phyloP scores from a whole-genome alignment of 2,329 filamentous ascomycete species.

The Epicoccum nigrum region DNA sequence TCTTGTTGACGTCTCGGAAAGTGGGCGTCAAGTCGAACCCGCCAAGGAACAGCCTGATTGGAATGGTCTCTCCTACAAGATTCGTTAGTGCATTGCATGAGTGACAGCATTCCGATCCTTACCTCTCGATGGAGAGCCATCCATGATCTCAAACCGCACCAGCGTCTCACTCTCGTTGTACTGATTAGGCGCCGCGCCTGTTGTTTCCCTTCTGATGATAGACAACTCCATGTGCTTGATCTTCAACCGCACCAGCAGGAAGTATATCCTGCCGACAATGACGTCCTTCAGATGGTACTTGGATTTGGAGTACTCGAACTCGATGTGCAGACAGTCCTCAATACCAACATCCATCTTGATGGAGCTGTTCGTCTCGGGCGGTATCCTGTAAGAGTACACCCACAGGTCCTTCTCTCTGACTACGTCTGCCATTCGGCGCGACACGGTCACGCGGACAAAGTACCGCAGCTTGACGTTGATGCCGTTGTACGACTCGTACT shows the following conservation, averaged over 20 bases:
- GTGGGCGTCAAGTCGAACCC: constrained; percentile 97
- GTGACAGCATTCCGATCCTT: constrained; percentile 44
- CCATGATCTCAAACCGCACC: constrained; percentile 99
- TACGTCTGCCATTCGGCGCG: constrained; percentile 94
- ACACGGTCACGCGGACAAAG: constrained; percentile 96
- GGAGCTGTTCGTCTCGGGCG: constrained; percentile 94
- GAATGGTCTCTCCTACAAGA: constrained; percentile 79
- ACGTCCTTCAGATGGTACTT: constrained; percentile 99
- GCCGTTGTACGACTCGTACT: constrained; percentile 99
- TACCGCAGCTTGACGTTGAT: constrained; percentile 99
- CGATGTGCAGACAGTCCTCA: constrained; percentile 98
- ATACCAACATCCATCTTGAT: constrained; percentile 99
- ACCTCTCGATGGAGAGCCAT: constrained; percentile 95
- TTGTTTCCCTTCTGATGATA: constrained; percentile 96
- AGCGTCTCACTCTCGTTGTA: constrained; percentile 99
- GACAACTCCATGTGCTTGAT: constrained; percentile 99
- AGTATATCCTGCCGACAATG: constrained; percentile 98
- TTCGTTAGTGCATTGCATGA: constrained; percentile 26
- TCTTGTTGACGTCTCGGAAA: constrained; percentile 99
- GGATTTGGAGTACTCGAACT: constrained; percentile 99
- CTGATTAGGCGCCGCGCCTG: constrained; percentile 94
- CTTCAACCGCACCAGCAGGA: constrained; percentile 93
- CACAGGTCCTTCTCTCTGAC: constrained; percentile 99
- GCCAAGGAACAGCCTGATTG: constrained; percentile 93
- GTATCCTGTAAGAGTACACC: constrained; percentile 98